Evolutionary conservation across 2,329 filamentous ascomycete genomes (phyloP), one percentile per base, ranked within the genome.

Genomic region (Hortaea werneckii): DNA sequence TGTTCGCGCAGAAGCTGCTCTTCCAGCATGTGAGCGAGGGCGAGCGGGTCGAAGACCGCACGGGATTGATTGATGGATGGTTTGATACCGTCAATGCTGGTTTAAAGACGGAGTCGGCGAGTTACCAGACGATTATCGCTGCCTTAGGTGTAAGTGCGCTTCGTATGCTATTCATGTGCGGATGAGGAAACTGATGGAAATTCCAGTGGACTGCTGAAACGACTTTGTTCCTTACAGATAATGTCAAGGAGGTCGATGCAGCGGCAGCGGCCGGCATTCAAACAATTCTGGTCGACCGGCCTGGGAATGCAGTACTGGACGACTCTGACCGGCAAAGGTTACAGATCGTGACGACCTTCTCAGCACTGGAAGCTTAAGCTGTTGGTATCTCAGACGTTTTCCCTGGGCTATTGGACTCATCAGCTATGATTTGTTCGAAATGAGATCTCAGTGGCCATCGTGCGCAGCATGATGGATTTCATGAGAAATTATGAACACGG

Each of bases 11-110:
- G 71, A 86, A 87, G 67, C 71, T 90, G 50, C 75, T 90, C 51
- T 90, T 90, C 65, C 72, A 74, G 49, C 79, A 88, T 57, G 67
- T n/a, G 27, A 28, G 7, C 5, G 37, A 44, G 5, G 29, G 42
- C 45, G 43, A 42, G 28, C 69, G 77, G 51, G 72, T 76, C 6
- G 66, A 74, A 49, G 78, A 87, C 60, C 63, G 85, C 56, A 76
- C 72, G 3, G 67, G 67, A 1, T 63, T 78, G 46, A 74, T 87
- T 48, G 71, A 70, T 39, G 81, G 75, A 54, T 87, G 80, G 73
- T 90, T 87, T 60, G 86, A 92, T 63, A 90, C 85, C 3, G 77
- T 85, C 48, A 90, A 86, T 62, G 85, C 86, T 29, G 86, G 86
- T 1, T 73, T 77, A 46, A 92, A 92, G 70, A 77, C 74, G 40